Base-by-base conservation (phyloP, 192 early-diverging fungal species). In the Rhizophagus prolifer region DNA sequence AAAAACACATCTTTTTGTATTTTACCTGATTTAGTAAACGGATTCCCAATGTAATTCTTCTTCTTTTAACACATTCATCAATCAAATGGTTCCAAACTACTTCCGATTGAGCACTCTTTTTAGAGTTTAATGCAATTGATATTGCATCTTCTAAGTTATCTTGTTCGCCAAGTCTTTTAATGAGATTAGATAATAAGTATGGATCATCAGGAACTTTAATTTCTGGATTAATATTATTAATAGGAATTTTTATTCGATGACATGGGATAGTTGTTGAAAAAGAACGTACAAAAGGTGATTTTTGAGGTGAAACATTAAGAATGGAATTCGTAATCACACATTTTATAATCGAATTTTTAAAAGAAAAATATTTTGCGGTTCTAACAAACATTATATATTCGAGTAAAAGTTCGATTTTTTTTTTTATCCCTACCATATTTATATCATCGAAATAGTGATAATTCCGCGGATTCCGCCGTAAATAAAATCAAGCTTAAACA, bases 41-140 rank as follows among this genome's bases (percentile, higher is more conserved):
- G 75, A 77, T 81, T 19, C 77, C 78, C 41, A 80, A 72, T 30
- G 41, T 72, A 10, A 78, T 23, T 69, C 79, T 83, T 65, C 78
- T 76, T 10, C 77, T 64, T 59, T 81, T 79, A 1, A 80, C 78
- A 10, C 77, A 77, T 34, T 81, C 77, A 71, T 80, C 71, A 50
- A 83, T 83, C 16, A 83, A 76, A 72, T 81, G 78, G 47, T 83
- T 83, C 82, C 82, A 83, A 2, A 83, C 82, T 14, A 81, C 78
- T 50, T 81, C 82, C 23, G 66, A 81, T 58, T 83, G 82, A 0
- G 74, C 79, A 54, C 47, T 70, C 63, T 77, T 79, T 46, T 79
- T 79, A 0, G 82, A 9, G 14, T 77, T 70, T 4, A 67, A 46
- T 26, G 80, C 82, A 13, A 83, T 26, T 1, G 72, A 77, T 65